Evolutionary conservation across 345 rosid species (phyloP).

Genomic region (Sapria himalayana): DNA sequence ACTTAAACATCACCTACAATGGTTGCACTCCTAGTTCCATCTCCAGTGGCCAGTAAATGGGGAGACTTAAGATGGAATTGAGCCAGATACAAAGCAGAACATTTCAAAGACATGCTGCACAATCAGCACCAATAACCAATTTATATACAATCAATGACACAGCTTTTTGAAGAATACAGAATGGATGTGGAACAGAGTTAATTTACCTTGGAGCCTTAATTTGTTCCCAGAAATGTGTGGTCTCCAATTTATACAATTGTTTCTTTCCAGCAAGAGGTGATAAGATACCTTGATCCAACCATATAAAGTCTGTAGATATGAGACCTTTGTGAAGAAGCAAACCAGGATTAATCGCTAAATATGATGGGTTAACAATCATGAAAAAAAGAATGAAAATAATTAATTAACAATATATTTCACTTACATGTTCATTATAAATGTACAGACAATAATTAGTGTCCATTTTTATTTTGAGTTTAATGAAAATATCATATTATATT

Average conservation of each 20-base stretch:
- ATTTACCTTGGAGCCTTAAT: constrained; percentile 68
- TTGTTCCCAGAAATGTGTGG: constrained; percentile 76
- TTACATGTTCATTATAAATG: too few species aligned
- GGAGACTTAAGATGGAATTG: constrained; percentile 60
- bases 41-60: constrained; percentile 57
- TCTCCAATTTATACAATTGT: constrained; percentile 55
- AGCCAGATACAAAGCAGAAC: constrained; percentile 65
- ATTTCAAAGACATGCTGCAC: constrained; percentile 72
- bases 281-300: constrained; percentile 79
- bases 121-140: too few species aligned
- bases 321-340: constrained; percentile 11
- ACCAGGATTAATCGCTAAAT: too few species aligned
- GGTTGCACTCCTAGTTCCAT: constrained; percentile 48
- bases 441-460: too few species aligned
- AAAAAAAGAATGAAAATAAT: too few species aligned
- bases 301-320: constrained; percentile 33
- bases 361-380: too few species aligned
- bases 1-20: constrained; percentile 65
- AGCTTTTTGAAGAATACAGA: too few species aligned
- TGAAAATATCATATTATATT: too few species aligned
- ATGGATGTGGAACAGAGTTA: background rate
- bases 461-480: too few species aligned
- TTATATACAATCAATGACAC: too few species aligned
- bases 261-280: constrained; percentile 86
- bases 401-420: too few species aligned